Percentiles rank a stretch among this genome's conserved stretches.
phyloP scores from a whole-genome alignment of 73 alveolate genomes.

The Urostyla sp. region DNA sequence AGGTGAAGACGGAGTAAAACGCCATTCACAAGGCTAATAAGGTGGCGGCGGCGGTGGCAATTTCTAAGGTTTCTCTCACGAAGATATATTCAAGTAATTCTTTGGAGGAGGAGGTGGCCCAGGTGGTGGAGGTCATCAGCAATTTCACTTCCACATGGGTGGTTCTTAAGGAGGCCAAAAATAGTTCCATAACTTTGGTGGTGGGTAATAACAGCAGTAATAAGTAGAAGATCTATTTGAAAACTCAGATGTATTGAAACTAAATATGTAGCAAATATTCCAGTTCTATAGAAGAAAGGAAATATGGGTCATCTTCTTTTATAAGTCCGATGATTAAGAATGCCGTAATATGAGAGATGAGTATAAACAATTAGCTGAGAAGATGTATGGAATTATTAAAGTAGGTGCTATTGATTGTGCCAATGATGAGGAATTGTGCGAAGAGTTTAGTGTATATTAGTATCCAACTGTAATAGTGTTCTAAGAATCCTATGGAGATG shows the following conservation, averaged over 20 bases:
- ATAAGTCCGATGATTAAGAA: constrained; percentile 79
- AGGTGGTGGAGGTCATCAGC: constrained; percentile 67
- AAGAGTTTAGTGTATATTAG: constrained; percentile 90
- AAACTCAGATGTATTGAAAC: constrained; percentile 90
- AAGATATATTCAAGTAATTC: constrained; percentile 93
- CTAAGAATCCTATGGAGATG: constrained; percentile 90
- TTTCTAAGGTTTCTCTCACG: constrained; percentile 77
- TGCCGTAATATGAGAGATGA: constrained; percentile 76
- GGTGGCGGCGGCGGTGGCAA: constrained; percentile 77
- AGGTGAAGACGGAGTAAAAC: constrained; percentile 62
- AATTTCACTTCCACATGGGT: constrained; percentile 21
- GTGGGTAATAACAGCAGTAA: constrained; percentile 77
- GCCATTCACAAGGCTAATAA: constrained; percentile 7
- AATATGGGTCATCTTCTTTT: constrained; percentile 95
- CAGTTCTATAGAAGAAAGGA: constrained; percentile 91
- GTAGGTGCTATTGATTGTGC: constrained; percentile 97
- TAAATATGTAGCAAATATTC: constrained; percentile 86
- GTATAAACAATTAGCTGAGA: constrained; percentile 88
- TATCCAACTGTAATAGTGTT: constrained; percentile 86
- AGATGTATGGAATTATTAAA: constrained; percentile 94
- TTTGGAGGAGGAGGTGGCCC: constrained; percentile 94
- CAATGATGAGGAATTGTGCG: constrained; percentile 98
- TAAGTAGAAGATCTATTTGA: constrained; percentile 83
- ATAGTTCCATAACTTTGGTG: constrained; percentile 10
- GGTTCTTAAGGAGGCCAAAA: background rate